Evolutionary conservation across 192 early-diverging fungal species (phyloP), one percentile per base, ranked within the genome.

Genomic region (Gigaspora rosea): DNA sequence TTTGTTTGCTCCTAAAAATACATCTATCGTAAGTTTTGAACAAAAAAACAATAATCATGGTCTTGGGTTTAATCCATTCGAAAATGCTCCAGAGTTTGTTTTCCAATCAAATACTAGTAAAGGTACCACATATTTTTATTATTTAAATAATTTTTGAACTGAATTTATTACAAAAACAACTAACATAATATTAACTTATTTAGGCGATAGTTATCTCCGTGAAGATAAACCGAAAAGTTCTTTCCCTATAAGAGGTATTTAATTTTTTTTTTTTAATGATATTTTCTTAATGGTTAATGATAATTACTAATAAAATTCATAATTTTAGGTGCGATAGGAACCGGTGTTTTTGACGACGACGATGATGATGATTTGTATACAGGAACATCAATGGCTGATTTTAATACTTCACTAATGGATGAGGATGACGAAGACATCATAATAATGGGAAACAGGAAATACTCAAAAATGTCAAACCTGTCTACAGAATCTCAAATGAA

Each of bases 311-410:
- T 27, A n/a, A 71, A 16, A 2, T 50, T 49, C 27, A 27, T 22
- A 22, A 18, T 41, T n/a, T 64, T 41, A 67, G 84, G 78, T 0
- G 86, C 88, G 10, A 86, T 91, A 68, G 89, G 90, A 15, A 84
- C 93, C 13, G 94, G 93, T 27, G 80, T 88, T 0, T 91, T 93
- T 71, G 93, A 93, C 35, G 88, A 90, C 16, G 85, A 88, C 46
- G 89, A 90, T 1, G 85, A 85, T 2, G 73, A 87, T 78, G 56
- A 27, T 27, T 27, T 78, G 11, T 74, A 78, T 32, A 80, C 72
- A 33, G 69, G 79, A 32, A 64, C 22, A 12, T 52, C 49, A 8
- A 36, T 47, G 22, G 35, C 18, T 15, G 69, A 79, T 33, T 72
- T 77, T 66, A 71, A 71, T 70, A 64, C 71, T 75, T 64, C 68